Percentiles rank a stretch among this genome's conserved stretches.
Conservation (phyloP, 2,329 filamentous ascomycete genomes). For the Calonectria hongkongensis region DNA sequence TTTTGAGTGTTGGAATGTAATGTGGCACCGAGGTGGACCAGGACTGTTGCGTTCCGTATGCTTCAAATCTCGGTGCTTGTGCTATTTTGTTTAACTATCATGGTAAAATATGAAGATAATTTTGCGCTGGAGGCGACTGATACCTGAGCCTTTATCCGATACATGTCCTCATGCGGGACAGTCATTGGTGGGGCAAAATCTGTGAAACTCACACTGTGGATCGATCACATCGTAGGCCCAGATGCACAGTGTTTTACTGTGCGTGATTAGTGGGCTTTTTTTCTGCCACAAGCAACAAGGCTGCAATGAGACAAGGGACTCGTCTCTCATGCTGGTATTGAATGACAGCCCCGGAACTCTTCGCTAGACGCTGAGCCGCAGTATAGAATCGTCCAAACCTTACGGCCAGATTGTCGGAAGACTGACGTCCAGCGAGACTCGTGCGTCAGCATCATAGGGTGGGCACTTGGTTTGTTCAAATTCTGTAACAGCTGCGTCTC, state of each 20-base stretch:
- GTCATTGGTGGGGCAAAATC: conserved; percentile 22
- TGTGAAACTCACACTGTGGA: conserved; percentile 17
- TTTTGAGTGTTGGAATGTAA: neutral
- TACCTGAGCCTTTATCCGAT: neutral
- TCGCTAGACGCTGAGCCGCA: neutral
- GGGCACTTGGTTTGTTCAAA: neutral
- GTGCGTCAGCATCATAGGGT: neutral
- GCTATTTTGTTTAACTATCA: neutral
- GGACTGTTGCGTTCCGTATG: neutral
- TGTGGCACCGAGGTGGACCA: neutral
- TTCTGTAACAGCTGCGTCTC: neutral
- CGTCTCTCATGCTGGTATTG: conserved; percentile 5
- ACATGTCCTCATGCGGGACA: conserved; percentile 7
- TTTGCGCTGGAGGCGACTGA: neutral
- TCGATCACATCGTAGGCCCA: neutral
- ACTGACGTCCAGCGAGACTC: neutral
- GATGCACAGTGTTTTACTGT: conserved; percentile 36
- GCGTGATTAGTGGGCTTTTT: conserved; percentile 26
- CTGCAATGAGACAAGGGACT: conserved; percentile 1
- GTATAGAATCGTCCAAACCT: neutral
- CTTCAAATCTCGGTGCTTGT: neutral
- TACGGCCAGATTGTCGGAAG: neutral
- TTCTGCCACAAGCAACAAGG: conserved; percentile 33
- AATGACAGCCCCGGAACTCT: conserved; percentile 1
- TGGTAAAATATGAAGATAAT: neutral